Base-by-base conservation (phyloP, 495 filamentous ascomycete species). In the Tuber indicum region DNA sequence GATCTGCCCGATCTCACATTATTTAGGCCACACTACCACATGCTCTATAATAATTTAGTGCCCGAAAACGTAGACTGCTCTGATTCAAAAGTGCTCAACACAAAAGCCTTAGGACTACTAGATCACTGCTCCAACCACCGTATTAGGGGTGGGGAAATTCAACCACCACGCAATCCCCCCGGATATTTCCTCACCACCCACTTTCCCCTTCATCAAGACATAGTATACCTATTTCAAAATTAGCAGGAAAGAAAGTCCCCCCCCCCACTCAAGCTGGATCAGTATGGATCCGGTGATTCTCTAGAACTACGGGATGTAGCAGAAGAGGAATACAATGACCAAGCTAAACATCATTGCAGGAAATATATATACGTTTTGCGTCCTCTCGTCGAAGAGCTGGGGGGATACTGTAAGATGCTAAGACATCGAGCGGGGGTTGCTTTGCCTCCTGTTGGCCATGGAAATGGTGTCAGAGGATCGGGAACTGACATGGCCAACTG, bases 181-280 rank as follows among this genome's bases (percentile, higher is more conserved):
- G 88, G 88, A 82, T 86, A 88, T 58, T 72, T 86, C 71, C 90
- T 84, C 9, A 90, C 85, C 17, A 78, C 44, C 58, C 82, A 88
- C 84, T 91, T 91, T 71, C 90, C 66, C 47, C 85, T 82, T 91
- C 90, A 80, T 91, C 89, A 72, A 90, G 80, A 36, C 88, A 76
- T 52, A 92, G 78, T 49, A 92, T 84, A 0, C 87, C 91, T 62
- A 91, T 14, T 0, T 89, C 91, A 76, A 92, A 90, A 0, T 88
- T 85, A 76, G 87, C 87, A 0, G 91, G 91, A 44, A 93, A 78
- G 81, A 93, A 92, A 85, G 81, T 91, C 84, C 83, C 90, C 90
- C 92, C 83, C 83, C 90, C 90, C 92, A 83, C 83, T 90, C 91
- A 0, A 87, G 88, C 0, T 90, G 90, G 1, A 92, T 88, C 3